Base-by-base conservation (phyloP, 768 basidiomycete genomes). In the Candolleomyces aberdarensis region DNA sequence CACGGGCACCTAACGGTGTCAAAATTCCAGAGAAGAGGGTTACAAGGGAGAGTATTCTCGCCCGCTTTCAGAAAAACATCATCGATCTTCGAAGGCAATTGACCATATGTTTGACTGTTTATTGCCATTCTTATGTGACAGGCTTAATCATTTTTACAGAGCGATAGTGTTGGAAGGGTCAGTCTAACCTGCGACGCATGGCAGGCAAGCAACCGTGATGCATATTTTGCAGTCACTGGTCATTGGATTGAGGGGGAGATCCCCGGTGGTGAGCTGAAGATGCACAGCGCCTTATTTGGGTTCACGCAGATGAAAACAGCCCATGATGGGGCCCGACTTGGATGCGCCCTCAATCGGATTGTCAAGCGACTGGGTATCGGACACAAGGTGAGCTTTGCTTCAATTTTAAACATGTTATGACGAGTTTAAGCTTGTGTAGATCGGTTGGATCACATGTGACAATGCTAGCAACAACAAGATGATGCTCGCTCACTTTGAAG, bases 321-420 rank as follows among this genome's bases (percentile, higher is more conserved):
- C 0, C 79, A 81, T 56, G 69, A 72, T 57, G 78, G 78, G 0
- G 20, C 57, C n/a, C 65, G 63, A 0, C 67, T 80, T 0, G 74
- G 77, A 0, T 74, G 74, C 32, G 77, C 74, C 0, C 63, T 82
- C 0, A 81, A 68, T 66, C 73, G 73, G 60, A 65, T 80, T 29
- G 58, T 66, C 0, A 10, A 64, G 1, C 65, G 67, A 1, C 43
- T 76, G 2, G 67, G 67, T 0, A 72, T 77, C 43, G 15, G 29
- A 11, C 62, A 73, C 40, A 75, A 75, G 64, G 76, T 75, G 36
- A 41, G 43, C 60, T 15, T 15, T 17, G 15, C 32, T 36, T 22
- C 32, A 15, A 58, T 41, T 57, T 53, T 39, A 41, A 56, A 48
- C 64, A 36, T 51, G 62, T 39, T n/a, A n/a, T n/a, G n/a, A n/a